Evolutionary conservation across 495 filamentous ascomycete species (phyloP).

Genomic region (Geoglossum glabrum): DNA sequence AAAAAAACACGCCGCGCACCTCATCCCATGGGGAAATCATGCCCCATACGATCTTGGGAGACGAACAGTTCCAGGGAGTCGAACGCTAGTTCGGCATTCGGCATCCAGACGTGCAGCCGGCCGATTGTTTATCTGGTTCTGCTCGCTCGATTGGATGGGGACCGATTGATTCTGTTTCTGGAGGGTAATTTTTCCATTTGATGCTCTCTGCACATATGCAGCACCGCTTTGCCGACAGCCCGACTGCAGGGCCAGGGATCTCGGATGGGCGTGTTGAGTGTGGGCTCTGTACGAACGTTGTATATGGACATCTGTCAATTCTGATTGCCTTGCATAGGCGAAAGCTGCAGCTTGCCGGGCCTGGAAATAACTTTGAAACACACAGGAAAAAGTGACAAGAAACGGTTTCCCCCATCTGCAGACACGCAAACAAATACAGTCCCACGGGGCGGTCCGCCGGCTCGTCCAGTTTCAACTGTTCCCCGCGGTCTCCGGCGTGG

Average conservation of each 20-base stretch:
- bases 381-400: not conserved
- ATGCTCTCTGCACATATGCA: not conserved
- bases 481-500: not conserved
- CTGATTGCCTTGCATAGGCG: not conserved
- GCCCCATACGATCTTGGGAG: not conserved
- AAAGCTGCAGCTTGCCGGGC: not conserved
- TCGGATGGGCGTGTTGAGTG: not conserved
- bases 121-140: not conserved
- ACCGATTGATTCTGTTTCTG: not conserved
- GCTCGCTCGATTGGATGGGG: not conserved
- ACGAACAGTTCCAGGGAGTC: not conserved
- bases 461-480: not conserved
- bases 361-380: constrained; percentile 1
- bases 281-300: not conserved
- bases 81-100: not conserved
- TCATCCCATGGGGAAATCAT: not conserved
- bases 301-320: not conserved
- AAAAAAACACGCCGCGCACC: too few relatives aligned
- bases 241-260: not conserved
- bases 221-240: not conserved
- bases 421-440: not conserved
- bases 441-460: not conserved
- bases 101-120: not conserved
- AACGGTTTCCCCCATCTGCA: not conserved
- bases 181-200: not conserved